Evolutionary conservation across 202 grass and related monocot species (phyloP), one percentile per base, ranked within the genome.

Genomic region (Tripidium arundinaceum): DNA sequence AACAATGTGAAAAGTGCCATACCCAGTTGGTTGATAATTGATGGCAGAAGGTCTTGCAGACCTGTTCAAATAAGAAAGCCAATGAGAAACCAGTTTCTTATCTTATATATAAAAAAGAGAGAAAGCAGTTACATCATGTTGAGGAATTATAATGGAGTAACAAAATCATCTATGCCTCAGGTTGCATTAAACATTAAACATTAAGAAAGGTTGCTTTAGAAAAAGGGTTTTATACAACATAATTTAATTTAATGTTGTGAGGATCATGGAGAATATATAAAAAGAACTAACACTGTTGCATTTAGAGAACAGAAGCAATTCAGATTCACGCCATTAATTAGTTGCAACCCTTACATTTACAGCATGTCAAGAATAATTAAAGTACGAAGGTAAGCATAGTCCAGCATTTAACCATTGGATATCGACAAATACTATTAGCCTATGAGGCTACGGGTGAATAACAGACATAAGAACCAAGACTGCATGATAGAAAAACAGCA

Each of bases 1-100:
- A 31, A 84, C 4, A 49, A 40, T 34, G 36, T 13, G 33, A 66
- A 21, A 68, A 47, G 15, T 42, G 13, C 7, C 77, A 21, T 89
- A 94, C 91, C 89, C 18, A 97, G 58, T 72, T 94, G 94, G 83
- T 97, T 97, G 80, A 97, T 97, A 26, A 94, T 92, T 45, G 86
- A 81, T 24, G 91, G 91, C 52, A 94, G 89, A 43, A 97, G 21
- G 72, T 97, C 91, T 80, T 97, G 89, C 19, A 97, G 85, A 69
- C 91, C 94, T 97, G 89, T 60, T 66, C n/a, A 83, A 80, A 29
- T 68, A 59, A 64, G n/a, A 69, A 78, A 82, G 21, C 3, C 8
- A 73, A 57, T 62, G 2, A 84, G 63, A 6, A 58, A 55, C 5
- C 5, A 50, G 46, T 50, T 50, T 16, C 45, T 47, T 47, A 18